phyloP scores from a whole-genome alignment of 306 rosid species.

The Begonia masoniana region DNA sequence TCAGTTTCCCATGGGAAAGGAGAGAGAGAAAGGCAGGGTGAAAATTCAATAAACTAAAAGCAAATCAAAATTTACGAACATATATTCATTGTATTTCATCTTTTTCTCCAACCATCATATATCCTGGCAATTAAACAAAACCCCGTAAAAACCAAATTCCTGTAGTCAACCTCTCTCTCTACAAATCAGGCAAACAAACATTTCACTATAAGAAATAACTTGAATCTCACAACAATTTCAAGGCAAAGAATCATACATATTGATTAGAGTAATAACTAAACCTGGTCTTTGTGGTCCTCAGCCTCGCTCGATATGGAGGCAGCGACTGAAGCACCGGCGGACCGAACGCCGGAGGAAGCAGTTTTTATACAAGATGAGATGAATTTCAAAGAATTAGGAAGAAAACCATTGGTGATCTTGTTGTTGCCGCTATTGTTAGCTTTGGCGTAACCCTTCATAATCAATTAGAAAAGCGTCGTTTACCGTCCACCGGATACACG shows the following conservation, averaged over 20 bases:
- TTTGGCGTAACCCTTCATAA: background rate
- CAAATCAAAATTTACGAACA: too few relatives aligned
- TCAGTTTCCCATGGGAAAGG: too few relatives aligned
- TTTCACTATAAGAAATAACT: background rate
- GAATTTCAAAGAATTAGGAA: slow-evolving; percentile 73
- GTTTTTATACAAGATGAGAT: slow-evolving; percentile 84
- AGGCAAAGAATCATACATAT: too few relatives aligned
- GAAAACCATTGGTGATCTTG: slow-evolving; percentile 28
- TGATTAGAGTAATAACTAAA: background rate
- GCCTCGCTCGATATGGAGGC: slow-evolving; percentile 52
- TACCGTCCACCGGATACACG: background rate
- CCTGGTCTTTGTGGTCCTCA: slow-evolving; percentile 87
- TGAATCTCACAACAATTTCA: too few relatives aligned
- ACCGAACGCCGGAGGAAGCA: slow-evolving; percentile 80
- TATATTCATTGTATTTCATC: too few relatives aligned
- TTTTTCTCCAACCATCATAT: too few relatives aligned
- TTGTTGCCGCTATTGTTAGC: background rate
- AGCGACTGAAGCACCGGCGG: slow-evolving; percentile 81
- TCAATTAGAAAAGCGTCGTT: background rate
- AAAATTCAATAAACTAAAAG: too few relatives aligned
- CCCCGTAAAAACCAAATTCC: too few relatives aligned
- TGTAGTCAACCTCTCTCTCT: too few relatives aligned
- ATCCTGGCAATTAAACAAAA: too few relatives aligned
- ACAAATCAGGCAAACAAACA: background rate
- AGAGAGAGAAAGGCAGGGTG: too few relatives aligned